Evolutionary conservation across 305 asterid species (phyloP), one percentile per base, ranked within the genome.

Genomic region (Solanum hybrid): DNA sequence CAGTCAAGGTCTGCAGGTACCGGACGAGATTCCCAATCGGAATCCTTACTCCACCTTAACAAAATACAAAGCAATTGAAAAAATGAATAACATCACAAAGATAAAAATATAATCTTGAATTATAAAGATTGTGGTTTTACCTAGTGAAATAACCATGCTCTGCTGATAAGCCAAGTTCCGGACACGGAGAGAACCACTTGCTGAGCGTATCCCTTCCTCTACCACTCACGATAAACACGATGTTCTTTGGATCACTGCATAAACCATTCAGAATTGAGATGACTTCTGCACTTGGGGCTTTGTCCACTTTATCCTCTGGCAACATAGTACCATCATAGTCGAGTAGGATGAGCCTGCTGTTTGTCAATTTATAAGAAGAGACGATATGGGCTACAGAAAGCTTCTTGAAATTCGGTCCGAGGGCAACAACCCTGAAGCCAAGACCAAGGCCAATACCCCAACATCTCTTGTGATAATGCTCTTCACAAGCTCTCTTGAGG

Each of bases 391-490:
- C 98, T 36, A 95, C 95, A 0, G 95, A 94, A 42, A 97, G 97
- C 94, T 95, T 96, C 93, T 97, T 92, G 78, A 97, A 97, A 89
- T 93, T 93, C n/a, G 97, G 98, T 18, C 95, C 98, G 46, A 97
- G 89, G 2, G 98, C 98, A 11, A 97, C 97, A 34, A 96, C 96
- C 71, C 97, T 88, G 24, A 95, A 96, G 2, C 92, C 90, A 91
- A 97, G 89, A 5, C 98, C 98, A 22, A 96, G 94, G 6, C 99
- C 99, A 29, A 96, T 95, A 4, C 98, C 99, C 99, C 98, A 97
- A 90, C 97, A 97, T 91, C 99, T 94, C 95, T 97, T 96, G 75
- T 36, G 46, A 86, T 91, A 95, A 92, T 97, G 98, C 89, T 95
- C 97, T 2, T 87, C 91, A 83, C 98, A 96, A 42, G 98, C 96